phyloP scores from a whole-genome alignment of 768 basidiomycete genomes.

The Kwoniella heveanensis region DNA sequence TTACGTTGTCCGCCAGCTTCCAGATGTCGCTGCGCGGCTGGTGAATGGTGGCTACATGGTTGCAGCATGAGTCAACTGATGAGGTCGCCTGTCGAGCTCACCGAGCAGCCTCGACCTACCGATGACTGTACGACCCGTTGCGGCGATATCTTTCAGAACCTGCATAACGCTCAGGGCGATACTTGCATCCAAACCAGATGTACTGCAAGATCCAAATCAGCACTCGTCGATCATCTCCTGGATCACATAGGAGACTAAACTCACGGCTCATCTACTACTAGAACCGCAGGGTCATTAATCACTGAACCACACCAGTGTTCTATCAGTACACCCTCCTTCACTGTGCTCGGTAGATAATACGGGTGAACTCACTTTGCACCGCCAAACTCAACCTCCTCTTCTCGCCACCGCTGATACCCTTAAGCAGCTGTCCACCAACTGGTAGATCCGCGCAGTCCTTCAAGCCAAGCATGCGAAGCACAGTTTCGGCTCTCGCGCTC shows the following conservation, averaged over 20 bases:
- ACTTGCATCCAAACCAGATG: constrained; percentile 59
- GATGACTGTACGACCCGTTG: constrained; percentile 59
- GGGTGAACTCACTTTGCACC: constrained; percentile 54
- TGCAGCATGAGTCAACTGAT: constrained; percentile 6
- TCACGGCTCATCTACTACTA: constrained; percentile 56
- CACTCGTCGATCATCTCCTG: neutral
- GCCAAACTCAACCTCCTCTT: constrained; percentile 60
- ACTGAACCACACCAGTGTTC: constrained; percentile 27
- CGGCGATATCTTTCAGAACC: constrained; percentile 58
- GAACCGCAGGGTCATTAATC: constrained; percentile 57
- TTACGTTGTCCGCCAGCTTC: constrained; percentile 54
- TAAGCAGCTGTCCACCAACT: constrained; percentile 59
- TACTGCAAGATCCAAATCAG: constrained; percentile 23
- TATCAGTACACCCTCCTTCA: too few relatives aligned
- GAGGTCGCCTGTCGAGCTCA: neutral
- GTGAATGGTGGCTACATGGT: constrained; percentile 54
- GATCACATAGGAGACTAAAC: constrained; percentile 2
- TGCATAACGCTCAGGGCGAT: constrained; percentile 61
- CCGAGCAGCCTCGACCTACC: constrained; percentile 27
- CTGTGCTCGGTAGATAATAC: too few relatives aligned
- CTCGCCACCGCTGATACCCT: constrained; percentile 62
- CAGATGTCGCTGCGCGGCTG: constrained; percentile 58
- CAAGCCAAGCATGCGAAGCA: constrained; percentile 60
- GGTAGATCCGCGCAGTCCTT: constrained; percentile 60
- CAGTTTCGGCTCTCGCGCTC: constrained; percentile 60